These are phyloP conservation scores for Suhomyces wounanorum DNA, from an alignment of 1,139 yeast species.

Conservation along the genomic window DNA sequence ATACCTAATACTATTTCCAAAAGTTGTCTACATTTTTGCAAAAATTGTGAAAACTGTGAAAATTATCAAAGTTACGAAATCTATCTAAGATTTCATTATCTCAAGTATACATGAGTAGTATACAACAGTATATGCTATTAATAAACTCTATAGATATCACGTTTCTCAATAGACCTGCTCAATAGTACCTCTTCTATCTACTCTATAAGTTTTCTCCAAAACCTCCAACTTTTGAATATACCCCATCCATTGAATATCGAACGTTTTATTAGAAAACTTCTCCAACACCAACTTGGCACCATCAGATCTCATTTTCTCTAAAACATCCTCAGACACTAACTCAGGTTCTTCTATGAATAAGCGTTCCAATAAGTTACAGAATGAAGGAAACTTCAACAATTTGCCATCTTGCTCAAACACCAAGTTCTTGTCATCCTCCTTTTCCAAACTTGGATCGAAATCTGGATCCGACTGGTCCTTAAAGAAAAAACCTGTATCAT, in stretches of 20 bases:
- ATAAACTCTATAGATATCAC: too few relatives aligned
- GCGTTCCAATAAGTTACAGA: constrained; percentile 38
- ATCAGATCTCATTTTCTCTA: constrained; percentile 48
- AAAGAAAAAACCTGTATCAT: constrained; percentile 75
- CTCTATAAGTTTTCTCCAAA: constrained; percentile 44
- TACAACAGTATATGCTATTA: too few relatives aligned
- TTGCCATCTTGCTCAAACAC: constrained; percentile 4
- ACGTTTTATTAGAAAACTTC: constrained; percentile 70
- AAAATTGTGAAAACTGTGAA: too few relatives aligned
- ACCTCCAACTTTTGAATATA: constrained; percentile 39
- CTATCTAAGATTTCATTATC: too few relatives aligned
- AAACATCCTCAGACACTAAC: constrained; percentile 37
- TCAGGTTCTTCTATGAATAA: constrained; percentile 45
- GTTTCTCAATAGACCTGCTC: constrained; percentile 38
- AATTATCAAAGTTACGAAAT: not conserved
- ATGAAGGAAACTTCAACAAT: constrained; percentile 37
- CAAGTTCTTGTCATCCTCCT: not conserved
- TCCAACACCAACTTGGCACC: constrained; percentile 54
- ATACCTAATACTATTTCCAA: too few relatives aligned
- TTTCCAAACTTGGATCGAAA: constrained; percentile 44
- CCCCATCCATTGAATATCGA: constrained; percentile 60
- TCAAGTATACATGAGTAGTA: too few relatives aligned
- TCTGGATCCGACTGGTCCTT: constrained; percentile 58
- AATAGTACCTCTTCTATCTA: constrained; percentile 36
- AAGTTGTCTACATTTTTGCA: too few relatives aligned